Evolutionary conservation across 1,139 yeast genomes (phyloP), one percentile per base, ranked within the genome.

Genomic region (Meyerozyma athensensis): DNA sequence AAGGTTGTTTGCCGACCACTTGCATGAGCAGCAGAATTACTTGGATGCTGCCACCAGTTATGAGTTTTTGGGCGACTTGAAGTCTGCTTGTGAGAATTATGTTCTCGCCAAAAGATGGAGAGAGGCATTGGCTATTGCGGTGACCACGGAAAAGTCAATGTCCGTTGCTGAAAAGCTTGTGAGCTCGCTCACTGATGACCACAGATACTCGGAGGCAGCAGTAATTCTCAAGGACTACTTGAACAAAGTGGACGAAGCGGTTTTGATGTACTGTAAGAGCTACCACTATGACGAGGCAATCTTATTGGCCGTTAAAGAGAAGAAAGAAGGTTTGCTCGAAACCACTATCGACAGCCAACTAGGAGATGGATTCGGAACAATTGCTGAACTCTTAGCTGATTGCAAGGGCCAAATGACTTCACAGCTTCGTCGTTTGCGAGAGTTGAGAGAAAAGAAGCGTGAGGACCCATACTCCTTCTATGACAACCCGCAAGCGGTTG

Each of bases 311-410:
- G 57, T 64, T 7, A 64, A 61, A 36, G 68, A 73, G 35, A 52
- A 58, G 2, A 61, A 58, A 41, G 43, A 58, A 0, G 78, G 77
- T 16, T 59, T 83, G 24, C 54, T 86, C 23, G 79, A 73, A 36
- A 59, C 71, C 2, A 62, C 82, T 9, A 75, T 90, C 34, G 95
- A 86, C 49, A 77, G 81, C 2, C 86, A 81, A 30, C 63, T 92
- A 32, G 79, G 83, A 37, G 97, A 92, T 58, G 94, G 95, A 1
- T 94, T 89, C 60, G 95, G 94, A 44, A 70, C 77, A 0, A 72
- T 89, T 47, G 92, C 95, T 2, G 97, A 94, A 59, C 68, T 92
- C 26, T 63, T 90, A 36, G 94, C 97, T 10, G 99, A 94, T 58
- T 92, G 97, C 64, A 80, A 78, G 51, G 79, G 84, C 8, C 99